Conservation (phyloP, 768 basidiomycete species). For the Naganishia kalamii region DNA sequence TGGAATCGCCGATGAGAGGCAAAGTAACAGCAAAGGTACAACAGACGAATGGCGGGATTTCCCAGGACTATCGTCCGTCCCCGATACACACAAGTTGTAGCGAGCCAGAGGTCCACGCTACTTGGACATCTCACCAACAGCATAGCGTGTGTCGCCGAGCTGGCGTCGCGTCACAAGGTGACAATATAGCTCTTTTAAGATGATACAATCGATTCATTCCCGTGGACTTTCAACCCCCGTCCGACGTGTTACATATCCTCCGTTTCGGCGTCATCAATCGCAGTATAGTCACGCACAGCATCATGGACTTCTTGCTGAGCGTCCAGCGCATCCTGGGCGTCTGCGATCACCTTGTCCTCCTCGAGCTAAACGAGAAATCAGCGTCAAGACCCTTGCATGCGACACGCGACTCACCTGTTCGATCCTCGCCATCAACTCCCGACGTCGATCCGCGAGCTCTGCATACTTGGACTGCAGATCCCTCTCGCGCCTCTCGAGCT, state of each 20-base stretch:
- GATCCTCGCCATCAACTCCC: slow-evolving; percentile 37
- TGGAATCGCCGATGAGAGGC: too few relatives aligned
- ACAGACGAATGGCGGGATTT: too few relatives aligned
- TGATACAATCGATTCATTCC: too few relatives aligned
- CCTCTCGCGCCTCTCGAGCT: slow-evolving; percentile 67
- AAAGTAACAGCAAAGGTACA: too few relatives aligned
- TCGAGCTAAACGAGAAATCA: slow-evolving; percentile 52
- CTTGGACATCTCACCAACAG: too few relatives aligned
- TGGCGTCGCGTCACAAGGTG: too few relatives aligned
- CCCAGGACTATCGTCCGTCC: too few relatives aligned
- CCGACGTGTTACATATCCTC: slow-evolving; percentile 23
- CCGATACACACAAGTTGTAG: too few relatives aligned
- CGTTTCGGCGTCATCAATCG: slow-evolving; percentile 30
- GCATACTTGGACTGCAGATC: slow-evolving; percentile 73
- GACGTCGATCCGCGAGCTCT: slow-evolving; percentile 65
- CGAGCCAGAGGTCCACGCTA: too few relatives aligned
- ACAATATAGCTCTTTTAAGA: too few relatives aligned
- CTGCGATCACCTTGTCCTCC: slow-evolving; percentile 55
- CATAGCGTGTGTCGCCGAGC: too few relatives aligned
- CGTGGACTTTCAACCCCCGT: too few relatives aligned
- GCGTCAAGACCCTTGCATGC: not conserved
- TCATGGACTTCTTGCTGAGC: slow-evolving; percentile 35
- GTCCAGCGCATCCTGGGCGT: slow-evolving; percentile 44
- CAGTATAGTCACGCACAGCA: slow-evolving; percentile 22
- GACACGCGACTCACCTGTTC: slow-evolving; percentile 34